Base-by-base conservation (phyloP, 768 basidiomycete species). In the Lentinula boryana region DNA sequence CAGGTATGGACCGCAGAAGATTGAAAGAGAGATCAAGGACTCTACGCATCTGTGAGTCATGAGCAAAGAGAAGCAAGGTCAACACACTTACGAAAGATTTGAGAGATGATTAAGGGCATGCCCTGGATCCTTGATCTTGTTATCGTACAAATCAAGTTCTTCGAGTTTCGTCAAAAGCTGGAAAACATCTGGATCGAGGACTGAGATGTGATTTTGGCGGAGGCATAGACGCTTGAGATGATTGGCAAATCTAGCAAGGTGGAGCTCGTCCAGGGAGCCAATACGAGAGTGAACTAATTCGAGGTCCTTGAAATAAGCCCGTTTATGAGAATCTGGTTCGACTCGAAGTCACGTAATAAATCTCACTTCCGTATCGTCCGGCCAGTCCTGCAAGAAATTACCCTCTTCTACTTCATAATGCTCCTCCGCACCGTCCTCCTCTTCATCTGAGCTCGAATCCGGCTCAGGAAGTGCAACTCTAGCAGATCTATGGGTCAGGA, bases 71-170 rank as follows among this genome's bases (percentile, higher is more conserved):
- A 9, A 32, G 31, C 10, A 10, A 15, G 12, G 23, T 8, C 36
- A 23, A 32, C 9, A 31, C 48, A 55, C 85, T 66, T 70, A 91
- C 91, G 66, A 76, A 56, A 93, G 77, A 35, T 79, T 78, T 4
- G 72, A 70, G 46, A 86, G 68, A 36, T 76, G 76, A 62, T 87
- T 79, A 57, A 98, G 67, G 0, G 89, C 87, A 62, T 84, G 76
- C 0, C 83, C 89, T 18, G 91, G 71, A 54, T 76, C 74, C 74
- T 92, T 95, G 64, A 99, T 71, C 71, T 93, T 88, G 76, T 99
- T 99, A 72, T 99, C 97, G 70, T 98, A 99, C 63, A 98, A 67
- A 74, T 99, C 97, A 61, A 98, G 73, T 64, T 98, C 97, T 68
- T 94, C 91, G 38, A 99, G 74, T 49, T 84, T 78, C 12, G 70